Evolutionary conservation across 176 grass and related monocot genomes (phyloP), one percentile per base, ranked within the genome.

Genomic region (Carex myosuroides): DNA sequence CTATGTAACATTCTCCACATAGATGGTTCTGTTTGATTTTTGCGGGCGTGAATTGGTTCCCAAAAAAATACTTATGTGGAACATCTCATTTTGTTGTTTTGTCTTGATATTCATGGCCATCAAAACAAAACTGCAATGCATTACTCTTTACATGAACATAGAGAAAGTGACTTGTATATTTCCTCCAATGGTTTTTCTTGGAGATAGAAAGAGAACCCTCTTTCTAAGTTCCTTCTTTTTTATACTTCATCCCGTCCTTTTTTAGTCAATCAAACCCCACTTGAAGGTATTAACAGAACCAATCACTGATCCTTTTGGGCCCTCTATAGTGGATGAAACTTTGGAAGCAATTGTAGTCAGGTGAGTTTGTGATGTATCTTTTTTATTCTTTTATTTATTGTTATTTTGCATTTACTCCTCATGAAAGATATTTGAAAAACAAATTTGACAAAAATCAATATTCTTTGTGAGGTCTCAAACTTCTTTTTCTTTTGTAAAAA

Each of bases 301-400:
- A 62, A 99, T 99, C 73, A 57, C 83, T 24, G 96, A 99, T 83
- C 91, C 93, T 48, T 94, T 87, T 81, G 96, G 93, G 41, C 96
- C 93, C 11, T 95, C 96, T 39, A 89, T 99, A 41, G 85, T 92
- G 26, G 93, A 92, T 48, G 70, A 60, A 81, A 50, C 68, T 64
- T 81, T 95, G 24, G 96, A 95, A 80, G 93, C 96, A 24, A 94
- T 95, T 74, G 76, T 99, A 85, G 96, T 95, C 88, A 99, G 96
- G 96, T 95, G 71, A 37, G 65, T 61, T 60, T 82, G 12, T 50
- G 21, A 83, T 81, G 57, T 58, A 64, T 60, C 37, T 83, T 59
- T 8, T 83, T 68, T 72, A 26, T 74, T 22, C 20, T 83, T 68
- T 71, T 80, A 68, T 39, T 22, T 72, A n/a, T 73, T 73, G 46